Evolutionary conservation across 2,329 filamentous ascomycete genomes (phyloP).

Genomic region (Cladobotryum protrusum): DNA sequence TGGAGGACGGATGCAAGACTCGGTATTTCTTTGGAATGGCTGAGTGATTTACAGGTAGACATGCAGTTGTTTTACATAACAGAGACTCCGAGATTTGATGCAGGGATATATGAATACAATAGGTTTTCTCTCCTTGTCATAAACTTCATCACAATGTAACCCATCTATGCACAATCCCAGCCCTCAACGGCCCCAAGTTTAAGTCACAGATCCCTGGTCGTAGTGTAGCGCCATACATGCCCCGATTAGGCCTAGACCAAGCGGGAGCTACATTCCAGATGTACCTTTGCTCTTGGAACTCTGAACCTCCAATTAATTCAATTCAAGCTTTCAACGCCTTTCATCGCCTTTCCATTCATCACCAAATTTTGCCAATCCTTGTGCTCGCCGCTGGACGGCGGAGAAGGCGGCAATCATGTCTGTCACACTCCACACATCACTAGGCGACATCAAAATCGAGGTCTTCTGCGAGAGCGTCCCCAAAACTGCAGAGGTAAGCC

Average conservation of each 20-base stretch:
- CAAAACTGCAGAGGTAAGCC: conserved; percentile 73
- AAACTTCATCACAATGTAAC: conserved; percentile 7
- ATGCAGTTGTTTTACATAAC: too few species aligned
- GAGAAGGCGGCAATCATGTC: conserved; percentile 42
- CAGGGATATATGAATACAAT: too few species aligned
- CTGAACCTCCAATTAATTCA: neutral
- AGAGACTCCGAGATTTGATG: too few species aligned
- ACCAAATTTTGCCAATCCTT: neutral
- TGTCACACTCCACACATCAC: conserved; percentile 74
- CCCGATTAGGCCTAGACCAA: conserved; percentile 4
- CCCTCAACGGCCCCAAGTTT: neutral
- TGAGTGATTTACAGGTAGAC: too few species aligned
- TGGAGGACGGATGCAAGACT: too few species aligned
- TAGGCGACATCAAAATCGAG: conserved; percentile 90
- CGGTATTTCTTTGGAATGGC: too few species aligned
- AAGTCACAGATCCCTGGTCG: neutral
- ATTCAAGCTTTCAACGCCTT: too few species aligned
- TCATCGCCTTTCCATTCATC: neutral
- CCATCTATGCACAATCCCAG: conserved; percentile 3
- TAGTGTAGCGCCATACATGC: neutral
- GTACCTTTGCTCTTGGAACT: neutral
- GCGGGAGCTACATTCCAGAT: conserved; percentile 1
- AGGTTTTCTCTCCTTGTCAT: neutral
- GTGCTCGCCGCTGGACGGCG: neutral
- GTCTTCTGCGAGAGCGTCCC: conserved; percentile 94